A percentile compares a stretch with the other conserved stretches of the same genome.
These are phyloP conservation scores for Nicotiana otophora DNA, from an alignment of 257 asterid genomes.

Conservation along the genomic window DNA sequence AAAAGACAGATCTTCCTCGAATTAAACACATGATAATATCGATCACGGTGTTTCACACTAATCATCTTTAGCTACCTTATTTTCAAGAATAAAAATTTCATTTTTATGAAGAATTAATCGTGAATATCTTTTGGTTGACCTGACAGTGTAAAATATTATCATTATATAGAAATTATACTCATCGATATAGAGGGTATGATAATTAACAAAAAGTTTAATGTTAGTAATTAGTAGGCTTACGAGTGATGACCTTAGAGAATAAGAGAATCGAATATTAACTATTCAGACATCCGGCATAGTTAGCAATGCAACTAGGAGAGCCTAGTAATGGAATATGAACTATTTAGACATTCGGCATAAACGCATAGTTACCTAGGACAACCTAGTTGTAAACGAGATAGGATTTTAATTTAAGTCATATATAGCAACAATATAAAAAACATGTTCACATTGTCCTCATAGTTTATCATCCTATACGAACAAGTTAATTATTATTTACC, in stretches of 20 bases:
- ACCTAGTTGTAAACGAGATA: neutral
- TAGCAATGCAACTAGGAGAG: neutral
- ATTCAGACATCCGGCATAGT: neutral
- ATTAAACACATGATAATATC: no score
- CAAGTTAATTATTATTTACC: neutral
- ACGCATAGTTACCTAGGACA: neutral
- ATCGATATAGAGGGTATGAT: no score
- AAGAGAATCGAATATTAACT: neutral
- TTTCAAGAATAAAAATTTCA: no score
- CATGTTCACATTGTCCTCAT: no score
- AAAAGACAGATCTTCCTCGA: neutral
- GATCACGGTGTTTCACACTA: no score
- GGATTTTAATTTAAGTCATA: neutral
- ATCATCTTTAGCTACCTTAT: no score
- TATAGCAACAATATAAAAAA: no score
- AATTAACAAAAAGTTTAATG: neutral
- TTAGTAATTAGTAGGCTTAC: neutral
- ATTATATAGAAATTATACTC: no score
- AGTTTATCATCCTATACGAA: no score
- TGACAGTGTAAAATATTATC: no score
- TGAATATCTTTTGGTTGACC: no score
- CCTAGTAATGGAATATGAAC: neutral
- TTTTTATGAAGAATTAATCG: no score
- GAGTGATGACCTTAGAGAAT: neutral
- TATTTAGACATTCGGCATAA: neutral